Evolutionary conservation across 1,284 basidiomycete genomes (phyloP), one percentile per base, ranked within the genome.

Genomic region (Ganoderma meredithae): DNA sequence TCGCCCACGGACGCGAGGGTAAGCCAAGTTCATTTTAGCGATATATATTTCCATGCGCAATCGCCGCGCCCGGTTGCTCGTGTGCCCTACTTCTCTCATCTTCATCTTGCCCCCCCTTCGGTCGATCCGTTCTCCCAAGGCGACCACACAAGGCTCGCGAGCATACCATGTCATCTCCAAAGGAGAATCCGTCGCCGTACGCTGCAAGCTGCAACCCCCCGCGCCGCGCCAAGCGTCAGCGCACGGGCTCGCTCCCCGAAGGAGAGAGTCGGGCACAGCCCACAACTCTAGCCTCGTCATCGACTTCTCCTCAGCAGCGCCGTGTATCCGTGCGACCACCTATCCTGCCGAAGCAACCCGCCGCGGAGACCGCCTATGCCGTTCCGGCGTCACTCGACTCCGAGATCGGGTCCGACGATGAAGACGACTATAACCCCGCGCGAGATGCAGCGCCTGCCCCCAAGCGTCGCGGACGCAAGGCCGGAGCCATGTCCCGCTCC

Each of bases 391-490:
- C 79, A 17, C 53, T 40, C 58, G 52, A 74, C 68, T 59, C 75
- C 58, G 53, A 76, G 69, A 63, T 77, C 63, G 17, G 72, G 65
- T 72, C 71, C 13, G 71, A 72, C 36, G 65, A 73, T 60, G 70
- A 78, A 71, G 69, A 80, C 81, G 78, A 78, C 33, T 78, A 78
- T 63, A 78, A 77, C 36, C 76, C 76, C 1, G 65, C 52, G 10
- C 67, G 67, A 33, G 69, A 67, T 22, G 67, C 71, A 9, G 68
- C 74, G 3, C 72, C 79, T 5, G 70, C 76, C 7, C 79, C 80
- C 3, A 80, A 80, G 67, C 90, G 87, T 68, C 87, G 91, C 27
- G 91, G 90, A 13, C 87, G 91, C 66, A 92, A 90, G 75, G 90
- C 91, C 0, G 88, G 88, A 5, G 83, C 86, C 13, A 78, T 91